Evolutionary conservation across 352 stramenopile species (phyloP).

Genomic region (Pythium dissotocum): DNA sequence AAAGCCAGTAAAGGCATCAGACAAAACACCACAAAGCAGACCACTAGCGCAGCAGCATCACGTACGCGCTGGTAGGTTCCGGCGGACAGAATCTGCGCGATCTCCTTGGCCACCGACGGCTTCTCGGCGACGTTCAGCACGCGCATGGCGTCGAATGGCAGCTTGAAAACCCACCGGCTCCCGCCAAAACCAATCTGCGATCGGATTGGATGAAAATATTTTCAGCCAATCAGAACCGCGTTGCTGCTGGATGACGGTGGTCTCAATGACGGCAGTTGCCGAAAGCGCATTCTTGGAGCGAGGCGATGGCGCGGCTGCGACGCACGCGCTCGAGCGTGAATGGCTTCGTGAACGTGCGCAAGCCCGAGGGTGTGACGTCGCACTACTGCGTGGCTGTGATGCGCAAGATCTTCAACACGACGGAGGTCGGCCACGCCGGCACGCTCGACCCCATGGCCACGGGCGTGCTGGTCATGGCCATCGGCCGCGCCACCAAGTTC

Average conservation of each 20-base stretch:
- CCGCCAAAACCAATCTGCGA: slow-evolving; percentile 19
- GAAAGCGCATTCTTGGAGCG: neutral
- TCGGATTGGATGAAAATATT: slow-evolving; percentile 27
- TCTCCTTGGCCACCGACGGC: slow-evolving; percentile 97
- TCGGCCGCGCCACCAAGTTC: slow-evolving; percentile 83
- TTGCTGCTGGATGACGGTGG: slow-evolving; percentile 7
- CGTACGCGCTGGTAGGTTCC: slow-evolving; percentile 59
- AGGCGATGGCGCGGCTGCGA: slow-evolving; percentile 28
- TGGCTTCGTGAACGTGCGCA: slow-evolving; percentile 84
- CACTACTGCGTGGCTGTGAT: slow-evolving; percentile 73
- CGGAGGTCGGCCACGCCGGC: slow-evolving; percentile 75
- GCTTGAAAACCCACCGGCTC: slow-evolving; percentile 5
- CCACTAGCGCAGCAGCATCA: slow-evolving; percentile 7
- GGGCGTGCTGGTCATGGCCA: slow-evolving; percentile 77
- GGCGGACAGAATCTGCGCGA: slow-evolving; percentile 93
- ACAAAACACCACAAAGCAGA: neutral
- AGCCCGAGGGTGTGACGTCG: slow-evolving; percentile 75
- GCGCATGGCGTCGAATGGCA: slow-evolving; percentile 42
- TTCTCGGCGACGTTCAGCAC: slow-evolving; percentile 99
- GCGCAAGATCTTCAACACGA: slow-evolving; percentile 72
- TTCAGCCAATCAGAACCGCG: slow-evolving; percentile 17
- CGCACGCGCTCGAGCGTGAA: slow-evolving; percentile 31
- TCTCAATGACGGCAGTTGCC: neutral
- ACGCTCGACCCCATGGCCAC: slow-evolving; percentile 90
- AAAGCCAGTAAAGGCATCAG: neutral